Evolutionary conservation across 1,139 yeast genomes (phyloP).

Genomic region (Hansenula sp.): DNA sequence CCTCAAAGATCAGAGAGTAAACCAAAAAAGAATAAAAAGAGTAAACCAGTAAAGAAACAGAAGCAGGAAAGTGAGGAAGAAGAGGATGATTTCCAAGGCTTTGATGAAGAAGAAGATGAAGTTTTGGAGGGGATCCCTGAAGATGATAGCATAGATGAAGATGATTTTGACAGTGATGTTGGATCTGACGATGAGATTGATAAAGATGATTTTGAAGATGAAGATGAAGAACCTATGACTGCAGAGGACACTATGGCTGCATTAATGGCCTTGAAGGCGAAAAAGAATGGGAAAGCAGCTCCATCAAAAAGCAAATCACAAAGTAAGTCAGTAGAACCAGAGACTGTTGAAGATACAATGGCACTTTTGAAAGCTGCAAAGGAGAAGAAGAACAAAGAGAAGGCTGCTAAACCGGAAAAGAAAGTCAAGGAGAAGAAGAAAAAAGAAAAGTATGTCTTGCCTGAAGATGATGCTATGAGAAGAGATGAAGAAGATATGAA

Average conservation of each 20-base stretch:
- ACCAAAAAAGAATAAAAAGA: conserved; percentile 6
- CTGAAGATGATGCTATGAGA: conserved; percentile 40
- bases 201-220: conserved; percentile 5
- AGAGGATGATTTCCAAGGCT: background rate
- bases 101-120: conserved; percentile 12
- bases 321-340: conserved; percentile 1
- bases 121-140: conserved; percentile 10
- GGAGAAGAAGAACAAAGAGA: conserved; percentile 7
- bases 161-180: conserved; percentile 15
- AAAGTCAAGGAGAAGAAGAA: conserved; percentile 13
- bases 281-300: conserved; percentile 10
- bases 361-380: conserved; percentile 34
- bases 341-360: conserved; percentile 28
- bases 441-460: conserved; percentile 25
- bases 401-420: conserved; percentile 2
- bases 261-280: conserved; percentile 37
- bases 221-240: conserved; percentile 20
- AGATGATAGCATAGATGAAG: conserved; percentile 21
- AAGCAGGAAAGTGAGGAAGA: conserved; percentile 17
- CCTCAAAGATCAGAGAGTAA: conserved; percentile 2
- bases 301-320: too few species aligned
- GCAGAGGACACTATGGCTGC: conserved; percentile 39
- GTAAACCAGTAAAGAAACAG: conserved; percentile 9
- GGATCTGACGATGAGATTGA: conserved; percentile 5
- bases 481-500: conserved; percentile 77